Conservation (phyloP, 1,139 yeast genomes). For the Petasospora fabianii region DNA sequence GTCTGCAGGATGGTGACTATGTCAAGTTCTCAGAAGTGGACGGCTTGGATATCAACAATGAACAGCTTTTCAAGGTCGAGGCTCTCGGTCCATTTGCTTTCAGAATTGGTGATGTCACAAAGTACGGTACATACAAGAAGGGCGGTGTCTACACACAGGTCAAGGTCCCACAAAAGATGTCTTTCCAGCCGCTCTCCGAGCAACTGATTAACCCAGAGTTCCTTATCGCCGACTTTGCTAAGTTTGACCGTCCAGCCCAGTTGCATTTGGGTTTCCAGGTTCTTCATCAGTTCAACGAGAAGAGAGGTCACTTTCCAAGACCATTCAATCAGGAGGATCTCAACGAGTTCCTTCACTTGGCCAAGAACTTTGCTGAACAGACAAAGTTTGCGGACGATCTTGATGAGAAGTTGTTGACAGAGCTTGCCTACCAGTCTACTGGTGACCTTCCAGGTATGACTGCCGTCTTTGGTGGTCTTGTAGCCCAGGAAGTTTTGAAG, state of each 20-base stretch:
- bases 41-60: slow-evolving; percentile 70
- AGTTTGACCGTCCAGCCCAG: slow-evolving; percentile 87
- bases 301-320: slow-evolving; percentile 64
- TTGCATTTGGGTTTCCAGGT: slow-evolving; percentile 92
- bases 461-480: slow-evolving; percentile 90
- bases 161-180: slow-evolving; percentile 65
- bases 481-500: slow-evolving; percentile 95
- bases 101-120: slow-evolving; percentile 50
- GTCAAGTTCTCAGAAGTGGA: slow-evolving; percentile 86
- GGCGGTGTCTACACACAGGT: slow-evolving; percentile 95
- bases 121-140: slow-evolving; percentile 63
- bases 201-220: slow-evolving; percentile 79
- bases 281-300: slow-evolving; percentile 64
- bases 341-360: slow-evolving; percentile 56
- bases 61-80: slow-evolving; percentile 67
- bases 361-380: slow-evolving; percentile 56
- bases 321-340: slow-evolving; percentile 79
- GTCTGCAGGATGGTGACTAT: slow-evolving; percentile 86
- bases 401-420: slow-evolving; percentile 63
- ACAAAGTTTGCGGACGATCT: slow-evolving; percentile 42
- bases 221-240: slow-evolving; percentile 82
- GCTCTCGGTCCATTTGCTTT: slow-evolving; percentile 94
- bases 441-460: slow-evolving; percentile 91
- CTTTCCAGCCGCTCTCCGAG: slow-evolving; percentile 59
- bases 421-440: slow-evolving; percentile 77